A percentile compares a stretch with the other conserved stretches of the same genome.
phyloP scores from a whole-genome alignment of 1,284 basidiomycete species.

The Fomitopsis pinicola region DNA sequence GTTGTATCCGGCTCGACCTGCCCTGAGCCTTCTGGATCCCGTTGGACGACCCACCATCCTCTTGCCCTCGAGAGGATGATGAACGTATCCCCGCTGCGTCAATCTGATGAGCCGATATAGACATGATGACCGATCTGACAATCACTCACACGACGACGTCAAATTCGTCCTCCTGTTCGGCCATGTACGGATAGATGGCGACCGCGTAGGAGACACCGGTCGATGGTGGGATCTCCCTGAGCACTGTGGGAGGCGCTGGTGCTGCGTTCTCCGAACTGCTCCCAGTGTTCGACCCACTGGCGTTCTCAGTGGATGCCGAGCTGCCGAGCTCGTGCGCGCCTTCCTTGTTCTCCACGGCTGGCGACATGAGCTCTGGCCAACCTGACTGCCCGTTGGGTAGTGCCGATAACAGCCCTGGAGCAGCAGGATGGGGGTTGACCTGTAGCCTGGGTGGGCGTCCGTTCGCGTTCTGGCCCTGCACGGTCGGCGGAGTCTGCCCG shows the following conservation, averaged over 20 bases:
- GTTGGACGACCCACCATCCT: slow-evolving; percentile 99
- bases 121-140: slow-evolving; percentile 4
- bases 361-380: slow-evolving; percentile 74
- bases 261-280: slow-evolving; percentile 14
- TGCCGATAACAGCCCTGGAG: slow-evolving; percentile 42
- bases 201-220: slow-evolving; percentile 83
- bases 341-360: slow-evolving; percentile 46
- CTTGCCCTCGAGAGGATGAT: slow-evolving; percentile 91
- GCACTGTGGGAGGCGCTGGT: slow-evolving; percentile 17
- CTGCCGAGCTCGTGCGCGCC: slow-evolving; percentile 22
- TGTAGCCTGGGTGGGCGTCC: slow-evolving; percentile 60
- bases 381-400: slow-evolving; percentile 54
- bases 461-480: slow-evolving; percentile 18
- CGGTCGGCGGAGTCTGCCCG: slow-evolving; percentile 12
- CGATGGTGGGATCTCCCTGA: slow-evolving; percentile 50
- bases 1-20: slow-evolving; percentile 69
- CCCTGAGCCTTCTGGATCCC: slow-evolving; percentile 85
- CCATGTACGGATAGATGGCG: slow-evolving; percentile 93
- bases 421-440: slow-evolving; percentile 48
- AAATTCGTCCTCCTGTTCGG: slow-evolving; percentile 96
- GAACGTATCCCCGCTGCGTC: slow-evolving; percentile 78
- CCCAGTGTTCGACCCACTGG: slow-evolving; percentile 11
- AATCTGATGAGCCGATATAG: not conserved
- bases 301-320: slow-evolving; percentile 12
- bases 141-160: slow-evolving; percentile 88